These are phyloP conservation scores for Flaveria ramosissima DNA, from an alignment of 129 eudicot genomes.

Conservation along the genomic window DNA sequence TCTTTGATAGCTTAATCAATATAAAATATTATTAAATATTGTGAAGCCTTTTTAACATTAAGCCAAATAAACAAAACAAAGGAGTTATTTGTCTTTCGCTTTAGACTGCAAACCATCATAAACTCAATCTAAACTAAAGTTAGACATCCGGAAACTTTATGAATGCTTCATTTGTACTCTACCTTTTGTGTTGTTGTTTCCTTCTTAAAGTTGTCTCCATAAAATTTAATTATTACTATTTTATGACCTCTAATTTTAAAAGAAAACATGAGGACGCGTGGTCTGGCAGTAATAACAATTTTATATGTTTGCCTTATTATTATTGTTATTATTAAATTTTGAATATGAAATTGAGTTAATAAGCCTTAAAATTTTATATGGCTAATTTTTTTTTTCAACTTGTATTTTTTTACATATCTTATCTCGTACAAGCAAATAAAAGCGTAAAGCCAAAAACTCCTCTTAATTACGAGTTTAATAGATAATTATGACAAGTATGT, in stretches of 20 bases:
- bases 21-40: neutral
- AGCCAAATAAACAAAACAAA: neutral
- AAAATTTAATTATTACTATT: neutral
- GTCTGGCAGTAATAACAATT: neutral
- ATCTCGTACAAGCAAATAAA: too few relatives aligned
- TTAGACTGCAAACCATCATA: neutral
- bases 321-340: too few relatives aligned
- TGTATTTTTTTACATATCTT: too few relatives aligned
- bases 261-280: neutral
- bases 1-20: too few relatives aligned
- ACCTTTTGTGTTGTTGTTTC: neutral
- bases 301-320: neutral
- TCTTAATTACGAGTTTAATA: too few relatives aligned
- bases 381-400: too few relatives aligned
- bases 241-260: neutral
- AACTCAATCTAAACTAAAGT: neutral
- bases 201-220: neutral
- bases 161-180: conserved; percentile 14
- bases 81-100: neutral
- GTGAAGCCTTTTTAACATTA: neutral
- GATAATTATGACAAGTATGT: too few relatives aligned
- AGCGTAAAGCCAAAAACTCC: too few relatives aligned
- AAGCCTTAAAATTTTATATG: too few relatives aligned
- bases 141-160: neutral
- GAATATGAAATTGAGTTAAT: too few relatives aligned